Conservation (phyloP, 768 basidiomycete species). For the Leccinum broughii region DNA sequence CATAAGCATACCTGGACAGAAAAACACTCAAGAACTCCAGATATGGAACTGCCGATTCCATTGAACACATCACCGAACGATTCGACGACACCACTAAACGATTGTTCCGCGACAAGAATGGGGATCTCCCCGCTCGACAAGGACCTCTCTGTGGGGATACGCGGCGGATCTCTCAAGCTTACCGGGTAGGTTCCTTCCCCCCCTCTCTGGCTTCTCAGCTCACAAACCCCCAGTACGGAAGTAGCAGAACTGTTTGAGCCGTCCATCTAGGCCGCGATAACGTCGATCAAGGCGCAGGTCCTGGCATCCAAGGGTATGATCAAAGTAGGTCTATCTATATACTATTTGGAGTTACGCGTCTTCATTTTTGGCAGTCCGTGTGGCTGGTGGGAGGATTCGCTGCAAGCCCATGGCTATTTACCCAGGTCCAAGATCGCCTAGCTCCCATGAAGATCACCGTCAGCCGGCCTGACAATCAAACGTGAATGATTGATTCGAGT, state of each 20-base stretch:
- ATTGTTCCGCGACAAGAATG: slow-evolving; percentile 67
- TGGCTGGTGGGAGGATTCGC: slow-evolving; percentile 52
- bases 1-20: slow-evolving; percentile 40
- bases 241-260: slow-evolving; percentile 79
- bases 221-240: slow-evolving; percentile 33
- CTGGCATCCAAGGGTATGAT: slow-evolving; percentile 67
- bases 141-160: slow-evolving; percentile 64
- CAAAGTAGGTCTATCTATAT: slow-evolving; percentile 41
- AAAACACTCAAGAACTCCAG: slow-evolving; percentile 57
- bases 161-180: slow-evolving; percentile 69
- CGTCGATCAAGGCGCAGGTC: slow-evolving; percentile 72
- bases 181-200: slow-evolving; percentile 52
- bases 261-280: slow-evolving; percentile 70
- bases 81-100: slow-evolving; percentile 86
- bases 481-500: slow-evolving; percentile 43
- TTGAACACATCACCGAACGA: slow-evolving; percentile 77
- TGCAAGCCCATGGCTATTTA: slow-evolving; percentile 59
- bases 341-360: slow-evolving; percentile 3
- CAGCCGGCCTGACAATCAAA: slow-evolving; percentile 77
- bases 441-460: slow-evolving; percentile 55
- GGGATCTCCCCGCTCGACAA: slow-evolving; percentile 66
- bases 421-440: slow-evolving; percentile 71
- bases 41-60: slow-evolving; percentile 49
- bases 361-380: slow-evolving; percentile 53
- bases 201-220: slow-evolving; percentile 52